Evolutionary conservation across 1,284 basidiomycete species (phyloP).

Genomic region (Malassezia arunalokei): DNA sequence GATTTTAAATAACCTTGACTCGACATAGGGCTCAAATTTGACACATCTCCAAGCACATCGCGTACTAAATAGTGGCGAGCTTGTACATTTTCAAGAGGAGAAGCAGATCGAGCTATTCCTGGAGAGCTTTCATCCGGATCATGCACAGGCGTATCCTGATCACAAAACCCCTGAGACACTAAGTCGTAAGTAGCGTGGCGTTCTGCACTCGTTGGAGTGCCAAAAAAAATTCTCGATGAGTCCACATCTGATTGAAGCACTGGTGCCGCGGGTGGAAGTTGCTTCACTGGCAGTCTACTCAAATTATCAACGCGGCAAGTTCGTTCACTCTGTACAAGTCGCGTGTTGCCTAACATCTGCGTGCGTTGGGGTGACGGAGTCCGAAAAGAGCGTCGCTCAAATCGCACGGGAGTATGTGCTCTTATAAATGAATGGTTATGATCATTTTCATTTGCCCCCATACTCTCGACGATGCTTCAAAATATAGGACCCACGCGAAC

Average conservation of each 20-base stretch:
- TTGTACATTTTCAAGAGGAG: neutral
- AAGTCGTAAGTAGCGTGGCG: neutral
- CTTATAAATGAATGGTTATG: neutral
- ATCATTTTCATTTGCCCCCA: no score
- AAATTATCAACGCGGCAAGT: no score
- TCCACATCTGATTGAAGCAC: conserved; percentile 1
- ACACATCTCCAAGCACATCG: conserved; percentile 11
- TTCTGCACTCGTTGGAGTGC: conserved; percentile 1
- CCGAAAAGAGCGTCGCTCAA: neutral
- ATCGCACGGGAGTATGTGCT: neutral
- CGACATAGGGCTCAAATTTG: neutral
- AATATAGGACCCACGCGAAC: no score
- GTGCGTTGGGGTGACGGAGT: neutral
- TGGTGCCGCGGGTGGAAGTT: neutral
- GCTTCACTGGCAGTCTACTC: no score
- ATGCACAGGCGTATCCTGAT: neutral
- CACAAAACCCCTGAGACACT: neutral
- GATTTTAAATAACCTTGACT: neutral
- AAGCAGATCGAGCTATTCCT: conserved; percentile 6
- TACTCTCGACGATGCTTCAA: no score
- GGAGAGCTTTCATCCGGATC: conserved; percentile 1
- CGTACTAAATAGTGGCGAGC: neutral
- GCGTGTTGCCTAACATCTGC: no score
- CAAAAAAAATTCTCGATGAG: neutral
- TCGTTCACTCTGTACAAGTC: no score